Conservation (phyloP, 1,139 yeast species). For the Lodderomyces pseudojiufengensis region DNA sequence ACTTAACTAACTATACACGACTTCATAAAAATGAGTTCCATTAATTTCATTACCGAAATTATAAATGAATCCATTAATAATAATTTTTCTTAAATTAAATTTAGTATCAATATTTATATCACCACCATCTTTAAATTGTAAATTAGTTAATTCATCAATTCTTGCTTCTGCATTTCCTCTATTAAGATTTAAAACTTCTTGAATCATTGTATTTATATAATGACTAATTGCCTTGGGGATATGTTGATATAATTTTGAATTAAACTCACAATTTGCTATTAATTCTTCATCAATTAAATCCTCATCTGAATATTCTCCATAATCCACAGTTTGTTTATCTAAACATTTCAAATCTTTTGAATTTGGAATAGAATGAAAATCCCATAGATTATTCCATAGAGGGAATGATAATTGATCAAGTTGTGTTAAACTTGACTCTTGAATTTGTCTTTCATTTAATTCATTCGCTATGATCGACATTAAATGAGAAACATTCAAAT, state of each 20-base stretch:
- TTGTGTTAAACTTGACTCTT: constrained; percentile 21
- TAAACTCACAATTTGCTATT: constrained; percentile 17
- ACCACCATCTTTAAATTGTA: constrained; percentile 30
- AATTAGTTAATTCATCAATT: constrained; percentile 3
- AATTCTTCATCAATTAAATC: constrained; percentile 17
- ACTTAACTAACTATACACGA: too few species aligned
- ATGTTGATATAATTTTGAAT: constrained; percentile 10
- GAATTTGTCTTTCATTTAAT: constrained; percentile 31
- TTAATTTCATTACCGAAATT: constrained; percentile 37
- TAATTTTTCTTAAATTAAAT: constrained; percentile 22
- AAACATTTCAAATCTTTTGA: constrained; percentile 28
- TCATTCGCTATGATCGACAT: constrained; percentile 50
- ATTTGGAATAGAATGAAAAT: constrained; percentile 29
- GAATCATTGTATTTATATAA: constrained; percentile 30
- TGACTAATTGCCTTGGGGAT: constrained; percentile 31
- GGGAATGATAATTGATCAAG: constrained; percentile 23
- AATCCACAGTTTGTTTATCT: constrained; percentile 31
- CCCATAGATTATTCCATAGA: constrained; percentile 28
- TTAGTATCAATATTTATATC: constrained; percentile 17
- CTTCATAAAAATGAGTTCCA: constrained; percentile 38
- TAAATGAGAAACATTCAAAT: constrained; percentile 55
- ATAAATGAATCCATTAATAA: constrained; percentile 35
- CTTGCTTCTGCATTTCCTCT: constrained; percentile 41
- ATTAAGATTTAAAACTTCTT: constrained; percentile 30
- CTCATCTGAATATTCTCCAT: constrained; percentile 37